Percentiles rank a stretch among this genome's conserved stretches.
Conservation (phyloP, 2,329 filamentous ascomycete species). For the Chaetothyriales sp. region DNA sequence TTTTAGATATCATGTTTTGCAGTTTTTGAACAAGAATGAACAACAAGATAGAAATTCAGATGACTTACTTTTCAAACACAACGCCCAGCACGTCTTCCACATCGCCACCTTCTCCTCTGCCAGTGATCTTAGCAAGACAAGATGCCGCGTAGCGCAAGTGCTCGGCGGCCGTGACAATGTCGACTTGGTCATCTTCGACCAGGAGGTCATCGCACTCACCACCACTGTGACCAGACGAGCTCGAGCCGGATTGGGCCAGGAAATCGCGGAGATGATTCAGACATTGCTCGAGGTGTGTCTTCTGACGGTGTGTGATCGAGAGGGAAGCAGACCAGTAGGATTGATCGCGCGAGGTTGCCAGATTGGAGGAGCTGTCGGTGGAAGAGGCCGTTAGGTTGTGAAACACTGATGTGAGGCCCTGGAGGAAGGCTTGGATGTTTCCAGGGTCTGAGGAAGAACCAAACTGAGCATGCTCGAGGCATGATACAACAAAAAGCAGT, state of each 20-base stretch:
- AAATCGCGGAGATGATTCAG: conserved; percentile 58
- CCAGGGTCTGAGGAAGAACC: conserved; percentile 1
- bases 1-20: too few species aligned
- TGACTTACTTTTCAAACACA: conserved; percentile 84
- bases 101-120: conserved; percentile 68
- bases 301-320: conserved; percentile 80
- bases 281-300: conserved; percentile 63
- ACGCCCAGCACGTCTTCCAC: conserved; percentile 93
- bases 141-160: conserved; percentile 67
- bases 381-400: conserved; percentile 47
- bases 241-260: conserved; percentile 25
- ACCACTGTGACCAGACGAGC: neutral
- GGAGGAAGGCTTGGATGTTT: conserved; percentile 50
- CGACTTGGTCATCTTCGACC: conserved; percentile 31
- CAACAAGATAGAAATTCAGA: neutral
- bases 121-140: conserved; percentile 73
- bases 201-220: neutral
- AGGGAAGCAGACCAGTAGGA: conserved; percentile 58
- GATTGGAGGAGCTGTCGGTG: conserved; percentile 17
- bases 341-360: conserved; percentile 21
- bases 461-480: conserved; percentile 38
- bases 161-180: conserved; percentile 83
- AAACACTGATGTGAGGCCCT: conserved; percentile 54
- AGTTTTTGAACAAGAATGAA: neutral
- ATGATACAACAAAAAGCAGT: conserved; percentile 52